Evolutionary conservation across 495 filamentous ascomycete genomes (phyloP), one percentile per base, ranked within the genome.

Genomic region (Podospora fimiseda): DNA sequence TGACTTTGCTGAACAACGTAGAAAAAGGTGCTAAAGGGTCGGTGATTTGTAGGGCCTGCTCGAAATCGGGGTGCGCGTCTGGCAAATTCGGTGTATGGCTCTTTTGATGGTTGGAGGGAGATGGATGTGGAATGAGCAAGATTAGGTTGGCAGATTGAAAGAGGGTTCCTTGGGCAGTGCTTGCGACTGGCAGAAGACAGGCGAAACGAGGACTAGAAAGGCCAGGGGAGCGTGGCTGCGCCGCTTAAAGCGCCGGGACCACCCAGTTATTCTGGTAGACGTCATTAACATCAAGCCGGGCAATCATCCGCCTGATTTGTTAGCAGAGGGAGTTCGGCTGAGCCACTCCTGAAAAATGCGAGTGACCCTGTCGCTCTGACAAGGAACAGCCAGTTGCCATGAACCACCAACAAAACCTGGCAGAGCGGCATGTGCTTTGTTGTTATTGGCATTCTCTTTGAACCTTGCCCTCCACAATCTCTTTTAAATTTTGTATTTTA

Each of bases 101-200:
- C 14, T 45, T n/a, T 50, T 54, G 48, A 49, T 13, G 55, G 45
- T 57, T 51, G 60, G 23, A 33, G 47, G 46, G 50, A 59, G 58
- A 48, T 57, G 55, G 45, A 56, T 53, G 43, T 60, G 61, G 55
- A 49, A 51, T 53, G 48, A 53, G 51, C 55, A 6, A 24, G 23
- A n/a, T 53, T 56, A 53, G 43, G 46, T 39, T 43, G 43, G 52
- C 46, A 50, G 54, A 53, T 56, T 41, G 39, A 18, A 51, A 53
- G 60, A 62, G 61, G 61, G 58, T 59, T 61, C 58, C 62, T 64
- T 64, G 52, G 42, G 57, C 60, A 55, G 60, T n/a, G 30, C 23
- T 27, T 20, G 23, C 9, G n/a, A 33, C 57, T 52, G 59, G 62
- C 60, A 61, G 60, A 53, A 50, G 11, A 33, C 57, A 61, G 52